Conservation (phyloP, 2,329 filamentous ascomycete species). For the Colletotrichum sublineola region DNA sequence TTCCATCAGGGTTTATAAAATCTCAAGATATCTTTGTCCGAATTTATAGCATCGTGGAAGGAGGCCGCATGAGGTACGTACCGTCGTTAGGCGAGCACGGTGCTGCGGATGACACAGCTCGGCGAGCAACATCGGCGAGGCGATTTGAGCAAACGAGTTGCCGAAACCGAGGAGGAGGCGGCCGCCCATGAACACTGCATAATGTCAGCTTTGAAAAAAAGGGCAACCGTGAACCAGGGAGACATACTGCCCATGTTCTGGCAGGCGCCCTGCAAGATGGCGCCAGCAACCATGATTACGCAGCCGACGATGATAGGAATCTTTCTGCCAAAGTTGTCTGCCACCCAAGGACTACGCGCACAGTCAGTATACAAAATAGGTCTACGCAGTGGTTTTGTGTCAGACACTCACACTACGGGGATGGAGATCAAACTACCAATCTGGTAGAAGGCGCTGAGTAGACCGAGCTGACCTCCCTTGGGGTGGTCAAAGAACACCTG, state of each 20-base stretch:
- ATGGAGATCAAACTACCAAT: slow-evolving; percentile 70
- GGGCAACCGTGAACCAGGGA: not conserved
- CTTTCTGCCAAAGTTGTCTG: slow-evolving; percentile 67
- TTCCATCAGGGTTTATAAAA: not conserved
- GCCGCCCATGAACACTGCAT: slow-evolving; percentile 60
- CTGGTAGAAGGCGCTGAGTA: slow-evolving; percentile 71
- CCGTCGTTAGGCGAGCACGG: slow-evolving; percentile 63
- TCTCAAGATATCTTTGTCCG: not conserved
- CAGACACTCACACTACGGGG: slow-evolving; percentile 63
- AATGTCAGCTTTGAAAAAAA: slow-evolving; percentile 3
- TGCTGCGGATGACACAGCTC: slow-evolving; percentile 66
- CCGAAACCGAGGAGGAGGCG: slow-evolving; percentile 71
- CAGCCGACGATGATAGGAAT: slow-evolving; percentile 67
- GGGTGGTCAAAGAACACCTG: slow-evolving; percentile 63
- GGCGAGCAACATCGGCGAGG: slow-evolving; percentile 65
- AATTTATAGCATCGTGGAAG: not conserved
- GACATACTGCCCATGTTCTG: slow-evolving; percentile 53
- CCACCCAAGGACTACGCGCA: slow-evolving; percentile 59
- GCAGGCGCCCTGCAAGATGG: slow-evolving; percentile 67
- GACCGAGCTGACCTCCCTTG: slow-evolving; percentile 59
- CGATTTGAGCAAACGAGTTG: slow-evolving; percentile 65
- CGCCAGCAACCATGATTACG: slow-evolving; percentile 67
- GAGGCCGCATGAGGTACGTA: slow-evolving; percentile 52
- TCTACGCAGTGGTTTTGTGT: not conserved
- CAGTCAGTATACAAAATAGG: not conserved